phyloP scores from a whole-genome alignment of 2,329 filamentous ascomycete genomes.

The Huntiella abstrusa region DNA sequence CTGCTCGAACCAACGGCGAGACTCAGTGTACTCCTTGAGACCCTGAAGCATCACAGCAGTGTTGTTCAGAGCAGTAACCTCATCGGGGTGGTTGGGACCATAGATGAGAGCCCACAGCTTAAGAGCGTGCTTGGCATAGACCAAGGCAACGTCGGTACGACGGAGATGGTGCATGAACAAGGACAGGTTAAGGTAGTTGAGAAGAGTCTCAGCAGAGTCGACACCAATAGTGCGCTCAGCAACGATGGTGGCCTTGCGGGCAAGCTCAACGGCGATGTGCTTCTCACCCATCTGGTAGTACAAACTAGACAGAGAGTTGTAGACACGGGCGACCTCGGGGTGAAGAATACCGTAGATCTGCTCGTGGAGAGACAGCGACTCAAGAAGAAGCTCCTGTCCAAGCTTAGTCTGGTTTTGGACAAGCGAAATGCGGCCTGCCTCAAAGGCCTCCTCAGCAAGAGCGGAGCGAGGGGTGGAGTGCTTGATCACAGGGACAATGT shows the following conservation, averaged over 20 bases:
- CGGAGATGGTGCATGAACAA: conserved; percentile 85
- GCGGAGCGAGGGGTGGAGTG: conserved; percentile 81
- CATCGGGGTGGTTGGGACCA: conserved; percentile 81
- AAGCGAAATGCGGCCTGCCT: conserved; percentile 91
- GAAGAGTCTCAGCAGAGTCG: conserved; percentile 80
- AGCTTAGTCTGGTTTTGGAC: conserved; percentile 89
- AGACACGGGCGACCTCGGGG: conserved; percentile 85
- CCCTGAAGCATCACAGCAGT: conserved; percentile 96
- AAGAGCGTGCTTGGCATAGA: conserved; percentile 80
- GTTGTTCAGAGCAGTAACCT: conserved; percentile 97
- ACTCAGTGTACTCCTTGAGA: conserved; percentile 86
- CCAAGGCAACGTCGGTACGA: conserved; percentile 72
- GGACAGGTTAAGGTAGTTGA: conserved; percentile 90
- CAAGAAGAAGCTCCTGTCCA: conserved; percentile 85
- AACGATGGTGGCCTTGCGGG: conserved; percentile 90
- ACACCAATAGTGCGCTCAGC: conserved; percentile 86
- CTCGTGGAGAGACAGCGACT: conserved; percentile 88
- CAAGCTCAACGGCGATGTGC: conserved; percentile 82
- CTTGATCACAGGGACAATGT: conserved; percentile 87
- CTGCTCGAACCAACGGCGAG: conserved; percentile 89
- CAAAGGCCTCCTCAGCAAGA: conserved; percentile 84
- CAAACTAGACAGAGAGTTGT: conserved; percentile 85
- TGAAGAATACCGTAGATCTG: conserved; percentile 97
- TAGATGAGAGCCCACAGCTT: conserved; percentile 96
- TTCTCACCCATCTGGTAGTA: conserved; percentile 98